A percentile compares a stretch with the other conserved stretches of the same genome.
Conservation (phyloP, 2,329 filamentous ascomycete genomes). For the Chaetothyriales sp. region DNA sequence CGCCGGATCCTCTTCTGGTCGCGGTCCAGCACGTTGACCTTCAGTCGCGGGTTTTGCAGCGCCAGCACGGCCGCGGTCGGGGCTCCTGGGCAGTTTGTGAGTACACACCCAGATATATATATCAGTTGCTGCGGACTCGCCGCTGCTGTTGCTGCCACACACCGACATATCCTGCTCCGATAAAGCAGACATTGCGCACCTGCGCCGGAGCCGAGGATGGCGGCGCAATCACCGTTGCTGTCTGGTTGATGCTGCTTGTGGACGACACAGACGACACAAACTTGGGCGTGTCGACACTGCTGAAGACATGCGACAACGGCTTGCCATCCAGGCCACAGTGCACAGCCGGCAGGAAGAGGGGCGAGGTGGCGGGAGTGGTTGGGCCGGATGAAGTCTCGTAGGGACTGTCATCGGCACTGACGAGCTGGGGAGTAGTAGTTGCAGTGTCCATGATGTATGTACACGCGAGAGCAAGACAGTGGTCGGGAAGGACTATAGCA, state of each 20-base stretch:
- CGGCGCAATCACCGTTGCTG: not conserved
- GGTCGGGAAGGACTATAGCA: no score
- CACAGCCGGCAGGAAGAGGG: not conserved
- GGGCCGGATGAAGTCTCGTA: not conserved
- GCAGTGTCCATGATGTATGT: not conserved
- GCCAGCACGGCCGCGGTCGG: constrained; percentile 63
- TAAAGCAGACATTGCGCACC: constrained; percentile 49
- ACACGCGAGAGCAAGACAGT: no score
- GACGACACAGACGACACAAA: not conserved
- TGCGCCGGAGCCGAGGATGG: not conserved
- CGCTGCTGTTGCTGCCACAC: constrained; percentile 21
- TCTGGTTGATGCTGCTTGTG: not conserved
- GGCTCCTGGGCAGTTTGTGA: constrained; percentile 37
- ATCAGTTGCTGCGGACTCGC: no score
- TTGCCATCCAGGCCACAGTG: not conserved
- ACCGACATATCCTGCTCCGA: constrained; percentile 65
- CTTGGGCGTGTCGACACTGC: not conserved
- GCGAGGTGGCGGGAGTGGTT: not conserved
- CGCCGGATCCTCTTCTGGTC: constrained; percentile 49
- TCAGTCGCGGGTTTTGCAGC: constrained; percentile 21
- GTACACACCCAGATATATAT: not conserved
- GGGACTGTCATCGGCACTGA: not conserved
- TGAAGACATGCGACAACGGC: not conserved
- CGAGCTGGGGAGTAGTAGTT: not conserved
- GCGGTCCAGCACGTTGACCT: constrained; percentile 48